Evolutionary conservation across 768 basidiomycete genomes (phyloP), one percentile per base, ranked within the genome.

Genomic region (Tylopilus sp.): DNA sequence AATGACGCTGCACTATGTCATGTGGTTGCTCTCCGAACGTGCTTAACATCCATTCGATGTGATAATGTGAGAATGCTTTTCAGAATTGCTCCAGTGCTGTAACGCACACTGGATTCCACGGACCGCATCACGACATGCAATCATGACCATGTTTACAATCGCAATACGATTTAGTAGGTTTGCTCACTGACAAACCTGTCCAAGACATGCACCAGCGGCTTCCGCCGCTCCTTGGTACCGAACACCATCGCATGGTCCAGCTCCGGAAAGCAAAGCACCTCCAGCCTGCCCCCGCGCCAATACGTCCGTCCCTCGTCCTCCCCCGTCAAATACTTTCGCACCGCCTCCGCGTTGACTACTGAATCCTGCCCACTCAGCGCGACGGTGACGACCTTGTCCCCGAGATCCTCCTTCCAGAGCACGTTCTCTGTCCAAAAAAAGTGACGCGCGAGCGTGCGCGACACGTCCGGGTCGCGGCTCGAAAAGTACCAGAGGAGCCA

Each of bases 401-500:
- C 46, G 3, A 87, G 56, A 49, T 86, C 85, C 48, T 82, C 83
- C 57, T 72, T 76, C 78, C 82, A 87, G 25, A 86, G 55, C 14
- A 81, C 71, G 31, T 78, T 82, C 63, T 87, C 81, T 28, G 74
- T 63, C 86, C 86, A 87, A 60, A 85, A 86, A 62, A 87, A 86
- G 48, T 82, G 75, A 3, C 86, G 73, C 14, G 75, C 72, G 16
- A 87, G 73, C 36, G 81, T 76, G 3, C 81, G 75, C 45, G 84
- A 77, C 42, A 85, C 75, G 59, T 86, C 85, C 11, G 82, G 70
- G 56, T 87, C 86, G 12, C 79, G 77, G 50, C 78, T 80, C 21
- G 84, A 76, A 58, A 87, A 86, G 60, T 82, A 87, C 81, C 83
- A 86, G 46, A 87, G 58, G 66, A 83, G 74, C 82, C 83, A 85